Evolutionary conservation across 2,329 filamentous ascomycete species (phyloP).

Genomic region (Monosporascus sp.): DNA sequence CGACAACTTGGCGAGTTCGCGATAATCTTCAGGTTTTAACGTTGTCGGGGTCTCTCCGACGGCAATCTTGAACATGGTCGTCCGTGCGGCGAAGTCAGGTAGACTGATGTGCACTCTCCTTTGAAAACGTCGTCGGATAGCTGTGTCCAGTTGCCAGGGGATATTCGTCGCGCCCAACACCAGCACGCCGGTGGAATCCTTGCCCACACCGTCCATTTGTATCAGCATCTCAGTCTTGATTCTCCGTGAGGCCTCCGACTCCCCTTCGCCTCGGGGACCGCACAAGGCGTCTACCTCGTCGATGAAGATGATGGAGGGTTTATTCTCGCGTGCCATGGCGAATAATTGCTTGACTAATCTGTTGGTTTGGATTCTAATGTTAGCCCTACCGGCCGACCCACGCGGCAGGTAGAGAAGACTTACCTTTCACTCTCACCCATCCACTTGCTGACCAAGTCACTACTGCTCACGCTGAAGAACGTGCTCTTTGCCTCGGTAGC

Average conservation of each 20-base stretch:
- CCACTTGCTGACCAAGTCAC: conserved; percentile 97
- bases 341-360: conserved; percentile 96
- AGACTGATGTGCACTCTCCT: conserved; percentile 91
- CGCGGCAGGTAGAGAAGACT: conserved; percentile 13
- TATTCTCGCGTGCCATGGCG: conserved; percentile 96
- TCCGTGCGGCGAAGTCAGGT: conserved; percentile 79
- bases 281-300: conserved; percentile 97
- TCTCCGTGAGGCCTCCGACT: conserved; percentile 92
- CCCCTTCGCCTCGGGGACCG: conserved; percentile 86
- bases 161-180: conserved; percentile 97
- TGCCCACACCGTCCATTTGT: conserved; percentile 98
- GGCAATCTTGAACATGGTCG: conserved; percentile 91
- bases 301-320: conserved; percentile 97
- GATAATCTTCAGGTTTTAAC: conserved; percentile 71
- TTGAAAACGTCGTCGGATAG: conserved; percentile 94
- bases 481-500: conserved; percentile 98
- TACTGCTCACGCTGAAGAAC: conserved; percentile 97
- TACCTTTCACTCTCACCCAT: conserved; percentile 99
- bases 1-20: conserved; percentile 70
- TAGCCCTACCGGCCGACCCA: conserved; percentile 10
- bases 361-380: conserved; percentile 9
- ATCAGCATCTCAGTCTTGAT: conserved; percentile 99
- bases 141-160: conserved; percentile 95
- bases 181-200: conserved; percentile 87
- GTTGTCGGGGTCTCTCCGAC: conserved; percentile 91